Evolutionary conservation across 1,284 basidiomycete species (phyloP).

Genomic region (Dichomitus squalens): DNA sequence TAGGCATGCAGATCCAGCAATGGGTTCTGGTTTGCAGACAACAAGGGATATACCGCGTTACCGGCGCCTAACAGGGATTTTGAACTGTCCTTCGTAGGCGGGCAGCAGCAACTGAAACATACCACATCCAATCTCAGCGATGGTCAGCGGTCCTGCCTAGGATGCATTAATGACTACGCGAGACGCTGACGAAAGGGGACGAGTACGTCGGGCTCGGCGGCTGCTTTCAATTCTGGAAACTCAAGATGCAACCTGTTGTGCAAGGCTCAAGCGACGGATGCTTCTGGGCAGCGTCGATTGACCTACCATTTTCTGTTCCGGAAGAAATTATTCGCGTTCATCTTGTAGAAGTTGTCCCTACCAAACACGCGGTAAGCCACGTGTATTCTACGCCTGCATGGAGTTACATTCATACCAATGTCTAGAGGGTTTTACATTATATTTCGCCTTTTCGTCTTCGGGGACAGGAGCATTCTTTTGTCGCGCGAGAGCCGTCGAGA

Average conservation of each 20-base stretch:
- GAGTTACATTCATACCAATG: conserved; percentile 53
- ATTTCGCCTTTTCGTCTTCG: conserved; percentile 63
- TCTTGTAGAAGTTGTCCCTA: conserved; percentile 92
- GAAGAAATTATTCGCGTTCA: conserved; percentile 87
- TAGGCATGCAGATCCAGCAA: conserved; percentile 76
- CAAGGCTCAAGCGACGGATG: no score
- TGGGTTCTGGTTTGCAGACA: conserved; percentile 84
- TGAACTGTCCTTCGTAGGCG: conserved; percentile 6
- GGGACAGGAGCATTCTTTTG: conserved; percentile 74
- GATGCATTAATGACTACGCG: conserved; percentile 9
- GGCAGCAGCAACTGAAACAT: conserved; percentile 22
- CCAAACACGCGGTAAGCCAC: conserved; percentile 26
- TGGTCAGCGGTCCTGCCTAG: conserved; percentile 75
- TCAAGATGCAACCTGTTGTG: conserved; percentile 80
- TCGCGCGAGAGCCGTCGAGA: conserved; percentile 66
- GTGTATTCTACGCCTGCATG: background rate
- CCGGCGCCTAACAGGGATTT: conserved; percentile 68
- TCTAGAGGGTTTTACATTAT: conserved; percentile 73
- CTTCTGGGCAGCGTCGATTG: background rate
- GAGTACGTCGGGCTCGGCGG: conserved; percentile 65
- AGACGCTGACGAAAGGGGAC: conserved; percentile 4
- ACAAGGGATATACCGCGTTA: conserved; percentile 91
- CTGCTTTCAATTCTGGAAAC: conserved; percentile 82
- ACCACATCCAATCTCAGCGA: conserved; percentile 90
- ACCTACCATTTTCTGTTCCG: conserved; percentile 84